Percentiles rank a stretch among this genome's conserved stretches.
Evolutionary conservation across 2,329 filamentous ascomycete species (phyloP).

Genomic region (Alternaria rosae): DNA sequence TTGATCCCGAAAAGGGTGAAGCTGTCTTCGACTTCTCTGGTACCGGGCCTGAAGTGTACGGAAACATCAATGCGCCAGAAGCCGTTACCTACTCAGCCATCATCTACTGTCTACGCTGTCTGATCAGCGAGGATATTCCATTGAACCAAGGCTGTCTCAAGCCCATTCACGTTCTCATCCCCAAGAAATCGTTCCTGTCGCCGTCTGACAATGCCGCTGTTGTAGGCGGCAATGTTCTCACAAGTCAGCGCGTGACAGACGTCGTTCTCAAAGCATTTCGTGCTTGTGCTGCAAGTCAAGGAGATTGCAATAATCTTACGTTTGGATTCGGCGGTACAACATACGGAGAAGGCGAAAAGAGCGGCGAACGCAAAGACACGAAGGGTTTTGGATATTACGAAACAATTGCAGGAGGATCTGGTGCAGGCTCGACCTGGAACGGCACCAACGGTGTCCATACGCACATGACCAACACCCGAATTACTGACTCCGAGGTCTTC

Average conservation of each 20-base stretch:
- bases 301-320: constrained; percentile 84
- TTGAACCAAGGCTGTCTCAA: constrained; percentile 85
- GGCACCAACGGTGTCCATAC: constrained; percentile 80
- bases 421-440: constrained; percentile 75
- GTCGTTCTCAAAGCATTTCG: constrained; percentile 82
- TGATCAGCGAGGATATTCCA: constrained; percentile 83
- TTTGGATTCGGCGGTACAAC: constrained; percentile 75
- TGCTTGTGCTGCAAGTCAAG: constrained; percentile 80
- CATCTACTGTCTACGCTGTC: constrained; percentile 82
- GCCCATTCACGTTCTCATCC: constrained; percentile 77
- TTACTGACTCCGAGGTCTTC: constrained; percentile 81
- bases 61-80: constrained; percentile 80
- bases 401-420: constrained; percentile 79
- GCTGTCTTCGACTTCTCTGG: constrained; percentile 81
- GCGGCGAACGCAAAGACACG: constrained; percentile 56
- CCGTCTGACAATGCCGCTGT: constrained; percentile 81
- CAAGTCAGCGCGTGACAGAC: constrained; percentile 79
- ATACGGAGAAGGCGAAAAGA: constrained; percentile 15
- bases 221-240: constrained; percentile 83
- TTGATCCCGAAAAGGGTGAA: constrained; percentile 75
- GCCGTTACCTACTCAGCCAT: constrained; percentile 85
- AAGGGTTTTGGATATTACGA: constrained; percentile 88
- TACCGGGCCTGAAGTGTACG: constrained; percentile 81
- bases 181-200: constrained; percentile 74
- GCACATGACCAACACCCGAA: constrained; percentile 87